Percentiles rank a stretch among this genome's conserved stretches.
These are phyloP conservation scores for Aspergillus sp. DNA, from an alignment of 2,329 filamentous ascomycete species.

Conservation along the genomic window DNA sequence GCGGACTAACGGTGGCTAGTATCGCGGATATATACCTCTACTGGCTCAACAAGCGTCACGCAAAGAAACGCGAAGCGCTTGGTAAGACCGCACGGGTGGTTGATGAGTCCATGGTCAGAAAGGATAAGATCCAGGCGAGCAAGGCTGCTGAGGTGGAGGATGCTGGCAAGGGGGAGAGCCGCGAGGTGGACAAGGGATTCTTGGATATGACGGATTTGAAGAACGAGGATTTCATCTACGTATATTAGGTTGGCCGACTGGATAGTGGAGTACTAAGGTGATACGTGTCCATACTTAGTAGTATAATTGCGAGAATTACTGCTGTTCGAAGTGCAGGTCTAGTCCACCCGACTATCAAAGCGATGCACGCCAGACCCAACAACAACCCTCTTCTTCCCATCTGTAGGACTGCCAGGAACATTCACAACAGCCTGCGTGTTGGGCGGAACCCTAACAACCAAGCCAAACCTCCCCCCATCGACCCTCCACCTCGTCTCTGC, in stretches of 20 bases:
- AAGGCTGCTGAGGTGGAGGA: conserved; percentile 14
- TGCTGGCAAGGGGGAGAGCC: neutral
- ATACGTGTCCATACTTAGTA: too few species aligned
- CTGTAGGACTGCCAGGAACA: neutral
- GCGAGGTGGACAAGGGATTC: conserved; percentile 13
- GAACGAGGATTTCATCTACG: conserved; percentile 22
- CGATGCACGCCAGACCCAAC: conserved; percentile 4
- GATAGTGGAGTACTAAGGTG: too few species aligned
- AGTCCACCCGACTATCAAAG: neutral
- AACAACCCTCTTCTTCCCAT: neutral
- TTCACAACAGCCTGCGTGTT: conserved; percentile 2
- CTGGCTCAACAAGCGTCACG: conserved; percentile 31
- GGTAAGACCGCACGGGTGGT: conserved; percentile 30
- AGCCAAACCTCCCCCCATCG: neutral
- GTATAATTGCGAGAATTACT: too few species aligned
- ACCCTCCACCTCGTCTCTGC: neutral
- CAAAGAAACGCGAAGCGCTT: conserved; percentile 27
- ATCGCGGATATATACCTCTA: conserved; percentile 33
- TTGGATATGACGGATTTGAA: conserved; percentile 16
- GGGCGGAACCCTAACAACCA: conserved; percentile 3
- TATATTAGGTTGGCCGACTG: conserved; percentile 8
- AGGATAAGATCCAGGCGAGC: conserved; percentile 10
- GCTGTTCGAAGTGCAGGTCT: too few species aligned
- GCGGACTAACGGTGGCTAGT: neutral
- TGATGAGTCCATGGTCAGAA: conserved; percentile 37